Conservation (phyloP, 2,329 filamentous ascomycete species). For the Mariannaea sp. region DNA sequence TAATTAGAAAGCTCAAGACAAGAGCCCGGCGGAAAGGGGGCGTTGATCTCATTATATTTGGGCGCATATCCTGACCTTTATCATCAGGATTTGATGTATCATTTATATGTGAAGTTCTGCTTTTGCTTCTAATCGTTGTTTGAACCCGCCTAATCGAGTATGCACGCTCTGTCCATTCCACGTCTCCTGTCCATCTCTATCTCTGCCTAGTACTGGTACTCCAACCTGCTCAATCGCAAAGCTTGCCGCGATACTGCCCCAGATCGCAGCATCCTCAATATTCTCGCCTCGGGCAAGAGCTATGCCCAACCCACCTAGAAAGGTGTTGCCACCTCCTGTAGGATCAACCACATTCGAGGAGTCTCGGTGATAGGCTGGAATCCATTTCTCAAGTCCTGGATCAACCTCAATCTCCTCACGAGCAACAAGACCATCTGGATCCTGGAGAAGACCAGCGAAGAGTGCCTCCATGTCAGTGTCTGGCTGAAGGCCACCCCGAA, state of each 20-base stretch:
- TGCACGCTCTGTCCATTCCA: conserved; percentile 65
- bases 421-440: conserved; percentile 56
- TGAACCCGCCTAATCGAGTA: conserved; percentile 58
- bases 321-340: conserved; percentile 92
- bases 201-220: conserved; percentile 64
- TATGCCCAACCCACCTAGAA: conserved; percentile 67
- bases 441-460: conserved; percentile 62
- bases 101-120: conserved; percentile 1
- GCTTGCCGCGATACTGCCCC: conserved; percentile 82
- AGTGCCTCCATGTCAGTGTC: conserved; percentile 68
- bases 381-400: conserved; percentile 71
- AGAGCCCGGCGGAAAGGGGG: too few relatives aligned
- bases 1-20: background rate
- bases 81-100: background rate
- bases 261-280: conserved; percentile 73
- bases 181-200: conserved; percentile 54
- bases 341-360: conserved; percentile 75
- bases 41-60: conserved; percentile 11
- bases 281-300: conserved; percentile 62
- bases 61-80: conserved; percentile 18
- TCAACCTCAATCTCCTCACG: conserved; percentile 65
- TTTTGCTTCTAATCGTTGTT: conserved; percentile 44
- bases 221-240: conserved; percentile 96
- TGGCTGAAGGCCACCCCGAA: conserved; percentile 58
- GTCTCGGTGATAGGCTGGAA: conserved; percentile 74